A percentile compares a stretch with the other conserved stretches of the same genome.
These are phyloP conservation scores for Trichoderma breve DNA, from an alignment of 2,329 filamentous ascomycete genomes.

Conservation along the genomic window DNA sequence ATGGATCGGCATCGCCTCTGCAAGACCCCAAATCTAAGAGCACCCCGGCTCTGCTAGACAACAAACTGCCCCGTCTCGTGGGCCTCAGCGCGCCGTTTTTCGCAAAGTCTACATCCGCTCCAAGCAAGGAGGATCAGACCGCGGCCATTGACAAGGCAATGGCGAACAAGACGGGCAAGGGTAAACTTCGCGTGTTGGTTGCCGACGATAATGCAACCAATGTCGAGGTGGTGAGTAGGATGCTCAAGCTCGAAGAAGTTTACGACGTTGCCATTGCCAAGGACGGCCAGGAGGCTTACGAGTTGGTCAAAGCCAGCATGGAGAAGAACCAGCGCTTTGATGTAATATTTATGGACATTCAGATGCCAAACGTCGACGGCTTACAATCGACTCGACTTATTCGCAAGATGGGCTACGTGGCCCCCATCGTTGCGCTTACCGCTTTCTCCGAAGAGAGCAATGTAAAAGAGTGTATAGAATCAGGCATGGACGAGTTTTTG, in stretches of 20 bases:
- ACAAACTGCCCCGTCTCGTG: constrained; percentile 70
- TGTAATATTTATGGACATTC: constrained; percentile 93
- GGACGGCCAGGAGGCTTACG: constrained; percentile 82
- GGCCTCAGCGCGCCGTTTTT: constrained; percentile 85
- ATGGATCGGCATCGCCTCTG: constrained; percentile 23
- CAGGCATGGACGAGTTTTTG: constrained; percentile 89
- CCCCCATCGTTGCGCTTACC: constrained; percentile 86
- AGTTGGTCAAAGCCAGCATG: constrained; percentile 81
- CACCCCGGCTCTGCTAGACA: constrained; percentile 21
- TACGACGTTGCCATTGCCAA: constrained; percentile 86
- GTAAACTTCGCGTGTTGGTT: constrained; percentile 76
- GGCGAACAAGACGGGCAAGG: constrained; percentile 55
- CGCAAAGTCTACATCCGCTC: constrained; percentile 38
- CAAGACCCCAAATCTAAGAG: constrained; percentile 20
- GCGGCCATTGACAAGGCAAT: constrained; percentile 64
- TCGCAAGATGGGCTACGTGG: constrained; percentile 78
- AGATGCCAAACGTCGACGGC: constrained; percentile 92
- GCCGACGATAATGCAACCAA: constrained; percentile 68
- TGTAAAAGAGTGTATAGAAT: constrained; percentile 79
- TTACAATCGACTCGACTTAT: constrained; percentile 84
- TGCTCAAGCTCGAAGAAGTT: constrained; percentile 74
- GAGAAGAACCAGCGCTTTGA: constrained; percentile 70
- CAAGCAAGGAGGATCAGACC: constrained; percentile 56
- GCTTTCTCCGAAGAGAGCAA: constrained; percentile 91
- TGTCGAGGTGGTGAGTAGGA: constrained; percentile 57